phyloP scores from a whole-genome alignment of 495 filamentous ascomycete genomes.

The Melanomma pulvis-pyrius region DNA sequence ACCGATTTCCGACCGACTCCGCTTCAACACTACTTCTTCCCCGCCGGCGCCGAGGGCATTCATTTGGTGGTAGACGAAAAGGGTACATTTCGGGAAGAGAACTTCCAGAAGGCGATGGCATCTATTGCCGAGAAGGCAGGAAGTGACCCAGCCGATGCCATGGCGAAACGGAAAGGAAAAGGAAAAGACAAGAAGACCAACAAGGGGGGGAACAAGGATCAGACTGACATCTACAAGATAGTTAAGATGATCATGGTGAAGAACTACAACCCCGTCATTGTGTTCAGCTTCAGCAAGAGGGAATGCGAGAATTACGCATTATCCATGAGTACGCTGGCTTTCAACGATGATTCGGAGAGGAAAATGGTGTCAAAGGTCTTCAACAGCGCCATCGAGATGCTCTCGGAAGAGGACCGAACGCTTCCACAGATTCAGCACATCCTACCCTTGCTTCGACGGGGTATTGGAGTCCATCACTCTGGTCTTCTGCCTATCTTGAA shows the following conservation, averaged over 20 bases:
- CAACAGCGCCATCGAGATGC: constrained; percentile 79
- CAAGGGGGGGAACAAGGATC: constrained; percentile 75
- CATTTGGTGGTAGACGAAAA: constrained; percentile 96
- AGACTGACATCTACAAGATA: constrained; percentile 92
- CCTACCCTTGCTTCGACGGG: constrained; percentile 82
- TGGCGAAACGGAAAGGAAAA: constrained; percentile 77
- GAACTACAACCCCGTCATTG: constrained; percentile 94
- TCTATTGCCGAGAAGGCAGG: constrained; percentile 86
- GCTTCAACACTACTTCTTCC: constrained; percentile 96
- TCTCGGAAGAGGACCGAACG: constrained; percentile 86
- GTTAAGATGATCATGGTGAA: constrained; percentile 98
- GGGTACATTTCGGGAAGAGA: constrained; percentile 89
- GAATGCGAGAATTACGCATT: constrained; percentile 88
- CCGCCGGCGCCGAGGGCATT: constrained; percentile 89
- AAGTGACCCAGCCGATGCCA: constrained; percentile 74
- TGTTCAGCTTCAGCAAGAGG: constrained; percentile 98
- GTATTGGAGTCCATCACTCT: constrained; percentile 96
- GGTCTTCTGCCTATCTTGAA: constrained; percentile 94
- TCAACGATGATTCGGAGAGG: constrained; percentile 97
- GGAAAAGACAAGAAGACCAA: constrained; percentile 89
- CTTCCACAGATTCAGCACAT: constrained; percentile 91
- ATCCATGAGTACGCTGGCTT: constrained; percentile 80
- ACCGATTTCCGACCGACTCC: constrained; percentile 97
- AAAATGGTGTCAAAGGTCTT: constrained; percentile 94
- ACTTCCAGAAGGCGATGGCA: constrained; percentile 94